Base-by-base conservation (phyloP, 2,329 filamentous ascomycete species). In the Aureobasidium lini region DNA sequence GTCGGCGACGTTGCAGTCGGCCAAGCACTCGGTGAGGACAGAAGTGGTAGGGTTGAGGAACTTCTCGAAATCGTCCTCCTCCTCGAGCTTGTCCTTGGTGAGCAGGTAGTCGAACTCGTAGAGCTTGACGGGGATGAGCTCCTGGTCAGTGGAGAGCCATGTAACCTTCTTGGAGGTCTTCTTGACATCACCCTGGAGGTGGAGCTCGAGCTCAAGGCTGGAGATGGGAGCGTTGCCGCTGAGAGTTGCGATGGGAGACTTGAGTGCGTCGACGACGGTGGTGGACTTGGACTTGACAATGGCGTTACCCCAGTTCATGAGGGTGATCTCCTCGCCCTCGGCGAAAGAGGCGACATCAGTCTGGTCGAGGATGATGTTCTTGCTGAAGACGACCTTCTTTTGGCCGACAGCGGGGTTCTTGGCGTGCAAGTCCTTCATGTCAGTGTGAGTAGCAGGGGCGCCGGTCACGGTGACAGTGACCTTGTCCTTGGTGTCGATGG, bases 221-320 rank as follows among this genome's bases (percentile, higher is more conserved):
- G 85, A 87, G 67, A 96, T 85, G 31, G 44, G 61, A 10, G 58
- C 61, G 53, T 83, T 77, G 56, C 79, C 79, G 32, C 76, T 74
- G 64, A 77, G 76, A 67, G 70, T 58, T 66, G 67, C 69, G 61
- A 79, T 69, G 6, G 76, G 76, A 66, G 75, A 84, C 15, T 58
- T 58, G 34, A 58, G 43, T 3, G 54, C 44, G 44, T 58, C 54
- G 44, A 58, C 39, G 69, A 76, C 67, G 63, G 79, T 73, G 77
- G 84, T 71, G 16, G 68, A 70, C 62, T 90, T 84, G 61, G 85
- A 84, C 59, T 85, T 83, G 28, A 94, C 88, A 65, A 91, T 83
- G 11, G 88, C 90, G 69, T 95, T 95, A 66, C 93, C 94, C 93
- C 93, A 97, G 72, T 88, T 88, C 93, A 96, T 96, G 43, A 96